Base-by-base conservation (phyloP, 306 rosid species). In the Myrica gale region DNA sequence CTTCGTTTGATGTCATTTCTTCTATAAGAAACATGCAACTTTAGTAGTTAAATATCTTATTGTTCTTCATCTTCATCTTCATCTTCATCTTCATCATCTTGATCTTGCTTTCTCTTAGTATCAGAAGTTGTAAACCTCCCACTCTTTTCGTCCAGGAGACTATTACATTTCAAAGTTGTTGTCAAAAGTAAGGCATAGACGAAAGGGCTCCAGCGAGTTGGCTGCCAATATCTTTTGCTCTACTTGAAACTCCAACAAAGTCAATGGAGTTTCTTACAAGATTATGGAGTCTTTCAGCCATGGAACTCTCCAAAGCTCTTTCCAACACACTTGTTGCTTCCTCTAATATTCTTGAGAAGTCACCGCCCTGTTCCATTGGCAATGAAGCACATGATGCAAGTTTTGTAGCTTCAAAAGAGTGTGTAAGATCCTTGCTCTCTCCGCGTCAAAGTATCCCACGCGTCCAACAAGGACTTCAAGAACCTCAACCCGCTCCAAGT, bases 191-290 rank as follows among this genome's bases (percentile, higher is more conserved):
- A n/a, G n/a, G n/a, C n/a, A n/a, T n/a, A n/a, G n/a, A n/a, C n/a
- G n/a, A n/a, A n/a, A n/a, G n/a, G n/a, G n/a, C n/a, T n/a, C n/a
- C n/a, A n/a, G n/a, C n/a, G n/a, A 83, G n/a, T 65, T 81, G 87
- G 85, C 46, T 74, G 19, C 71, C 80, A 23, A 76, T 72, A 68
- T 84, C 93, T 37, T 74, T 86, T 70, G 84, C 83, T 21, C 89
- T 81, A 21, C 97, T 92, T 6, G 98, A 95, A n/a, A 92, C 97
- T 42, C 98, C 97, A 16, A 92, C 96, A 1, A 97, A 95, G 74
- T 87, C 97, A 55, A 95, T 95, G 98, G 97, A 95, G 88, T 95
- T 90, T 82, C 93, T 95, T 61, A 93, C 93, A 9, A 86, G 98
- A 84, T 95, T 97, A 67, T 95, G 98, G 98, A 95, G 98, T 63